These are phyloP conservation scores for Coffea eugenioides DNA, from an alignment of 257 asterid genomes.

Conservation along the genomic window DNA sequence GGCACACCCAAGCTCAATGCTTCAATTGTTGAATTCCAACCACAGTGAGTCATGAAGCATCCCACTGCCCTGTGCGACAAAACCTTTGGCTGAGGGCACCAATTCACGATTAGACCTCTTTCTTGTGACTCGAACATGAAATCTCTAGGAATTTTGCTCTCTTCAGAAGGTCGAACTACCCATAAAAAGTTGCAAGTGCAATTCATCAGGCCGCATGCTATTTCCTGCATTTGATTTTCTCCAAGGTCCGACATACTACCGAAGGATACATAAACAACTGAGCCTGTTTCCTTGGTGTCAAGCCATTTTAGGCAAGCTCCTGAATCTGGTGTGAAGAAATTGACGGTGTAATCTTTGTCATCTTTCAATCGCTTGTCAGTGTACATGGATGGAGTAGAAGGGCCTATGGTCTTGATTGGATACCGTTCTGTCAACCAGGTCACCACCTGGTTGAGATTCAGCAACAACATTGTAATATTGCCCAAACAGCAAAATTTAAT, in stretches of 20 bases:
- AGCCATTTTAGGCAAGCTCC: constrained; percentile 23
- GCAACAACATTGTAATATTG: not conserved
- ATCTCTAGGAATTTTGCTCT: constrained; percentile 12
- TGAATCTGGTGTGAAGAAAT: constrained; percentile 15
- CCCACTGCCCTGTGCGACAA: constrained; percentile 29
- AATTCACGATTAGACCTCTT: constrained; percentile 24
- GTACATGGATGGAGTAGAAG: constrained; percentile 25
- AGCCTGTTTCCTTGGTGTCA: constrained; percentile 4
- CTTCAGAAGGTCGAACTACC: constrained; percentile 20
- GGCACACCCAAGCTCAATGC: constrained; percentile 36
- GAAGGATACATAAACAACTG: constrained; percentile 25
- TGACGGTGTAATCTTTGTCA: constrained; percentile 19
- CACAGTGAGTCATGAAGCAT: constrained; percentile 33
- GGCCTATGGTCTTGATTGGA: constrained; percentile 29
- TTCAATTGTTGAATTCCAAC: constrained; percentile 31
- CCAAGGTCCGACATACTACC: constrained; percentile 19
- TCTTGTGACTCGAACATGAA: not conserved
- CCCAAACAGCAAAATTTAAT: not conserved
- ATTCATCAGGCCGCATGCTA: constrained; percentile 7
- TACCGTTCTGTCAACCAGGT: constrained; percentile 9
- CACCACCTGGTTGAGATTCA: constrained; percentile 12
- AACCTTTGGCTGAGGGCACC: constrained; percentile 35
- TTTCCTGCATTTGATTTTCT: constrained; percentile 22
- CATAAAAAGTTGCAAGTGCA: constrained; percentile 22
- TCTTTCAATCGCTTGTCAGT: constrained; percentile 16